Evolutionary conservation across 148 eudicot genomes (phyloP), one percentile per base, ranked within the genome.

Genomic region (Cornus suecica): DNA sequence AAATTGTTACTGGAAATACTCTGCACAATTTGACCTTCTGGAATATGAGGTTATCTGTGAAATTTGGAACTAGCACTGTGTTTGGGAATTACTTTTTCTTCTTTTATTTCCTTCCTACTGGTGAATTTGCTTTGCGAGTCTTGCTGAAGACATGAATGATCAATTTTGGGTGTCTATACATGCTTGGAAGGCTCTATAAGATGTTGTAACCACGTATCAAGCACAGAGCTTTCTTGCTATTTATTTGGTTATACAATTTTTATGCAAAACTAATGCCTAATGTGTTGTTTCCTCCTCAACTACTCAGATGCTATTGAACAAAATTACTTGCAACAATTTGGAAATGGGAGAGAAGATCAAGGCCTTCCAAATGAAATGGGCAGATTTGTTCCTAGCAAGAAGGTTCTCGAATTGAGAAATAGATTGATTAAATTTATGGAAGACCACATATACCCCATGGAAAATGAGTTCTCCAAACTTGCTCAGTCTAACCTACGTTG

Each of bases 361-460:
- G 82, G 77, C 68, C 66, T 29, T 15, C 42, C 72, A n/a, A 70
- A 76, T 32, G 90, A 81, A 71, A 79, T 80, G 63, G 94, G 97
- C 30, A 94, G 79, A 78, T 87, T 87, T 83, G 87, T 87, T 79
- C 87, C 90, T 41, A 84, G 84, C 79, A 82, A 84, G 61, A 85
- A 83, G 82, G 86, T 92, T 78, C 66, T 72, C 76, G 89, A 84
- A 42, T 84, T 95, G 70, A 86, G 86, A 75, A 85, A 75, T 42
- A 87, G 76, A 78, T 79, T 95, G 86, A 81, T 92, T 72, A 87
- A 84, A 73, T 95, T 95, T 74, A 88, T 95, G 91, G 94, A 92
- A 76, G 86, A 91, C 74, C 91, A 87, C 71, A 81, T 95, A 78
- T 95, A 91, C 80, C 97, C 97, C 31, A 81, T 87, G 89, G 99